Percentiles rank a stretch among this genome's conserved stretches.
These are phyloP conservation scores for Xylaria sp. DNA, from an alignment of 2,329 filamentous ascomycete species.

Conservation along the genomic window DNA sequence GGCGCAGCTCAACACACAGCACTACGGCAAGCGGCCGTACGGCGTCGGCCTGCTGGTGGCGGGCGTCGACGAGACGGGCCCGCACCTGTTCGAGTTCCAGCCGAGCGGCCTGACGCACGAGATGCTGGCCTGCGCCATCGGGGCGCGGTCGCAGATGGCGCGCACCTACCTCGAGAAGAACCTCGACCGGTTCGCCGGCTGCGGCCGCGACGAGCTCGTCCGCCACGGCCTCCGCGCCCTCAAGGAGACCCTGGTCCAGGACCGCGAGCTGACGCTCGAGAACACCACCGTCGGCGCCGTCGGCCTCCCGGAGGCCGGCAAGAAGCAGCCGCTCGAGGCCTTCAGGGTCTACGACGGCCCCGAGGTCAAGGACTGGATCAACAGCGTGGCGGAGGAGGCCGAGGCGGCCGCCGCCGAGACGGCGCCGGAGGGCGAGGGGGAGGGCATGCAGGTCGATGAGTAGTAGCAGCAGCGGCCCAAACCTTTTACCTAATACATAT, in stretches of 20 bases:
- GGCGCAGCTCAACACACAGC: conserved; percentile 96
- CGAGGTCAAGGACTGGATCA: conserved; percentile 83
- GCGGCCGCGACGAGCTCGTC: conserved; percentile 82
- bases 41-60: conserved; percentile 91
- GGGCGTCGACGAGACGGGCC: conserved; percentile 89
- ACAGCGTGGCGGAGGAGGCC: conserved; percentile 65
- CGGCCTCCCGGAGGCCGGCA: conserved; percentile 59
- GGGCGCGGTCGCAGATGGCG: conserved; percentile 95
- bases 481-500: too few species aligned
- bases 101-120: conserved; percentile 94
- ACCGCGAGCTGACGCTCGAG: conserved; percentile 95
- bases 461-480: too few species aligned
- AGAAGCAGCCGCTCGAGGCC: conserved; percentile 68
- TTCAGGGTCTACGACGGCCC: conserved; percentile 92
- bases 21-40: conserved; percentile 95
- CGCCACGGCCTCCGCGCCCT: conserved; percentile 87
- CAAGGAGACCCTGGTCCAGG: conserved; percentile 94
- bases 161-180: conserved; percentile 95
- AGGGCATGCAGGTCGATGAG: conserved; percentile 52
- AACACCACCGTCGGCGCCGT: conserved; percentile 93
- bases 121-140: conserved; percentile 95
- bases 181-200: conserved; percentile 77
- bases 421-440: conserved; percentile 44
- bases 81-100: conserved; percentile 98
- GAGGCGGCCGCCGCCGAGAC: conserved; percentile 48